Base-by-base conservation (phyloP, 176 grass and related monocot genomes). In the Canna indica region DNA sequence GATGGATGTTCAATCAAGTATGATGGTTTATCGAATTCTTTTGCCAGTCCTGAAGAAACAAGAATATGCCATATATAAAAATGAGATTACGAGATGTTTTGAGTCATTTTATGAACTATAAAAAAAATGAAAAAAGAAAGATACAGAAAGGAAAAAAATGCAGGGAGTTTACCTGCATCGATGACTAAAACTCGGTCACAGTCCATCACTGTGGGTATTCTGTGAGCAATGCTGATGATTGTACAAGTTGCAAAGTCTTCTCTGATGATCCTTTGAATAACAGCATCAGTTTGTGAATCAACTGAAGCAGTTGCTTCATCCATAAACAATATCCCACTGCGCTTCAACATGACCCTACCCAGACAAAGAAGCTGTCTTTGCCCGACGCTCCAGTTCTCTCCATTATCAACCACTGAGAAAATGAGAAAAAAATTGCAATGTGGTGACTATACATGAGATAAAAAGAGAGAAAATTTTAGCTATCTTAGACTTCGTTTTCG, bases 181-280 rank as follows among this genome's bases (percentile, higher is more conserved):
- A 99, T 53, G 18, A 99, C 94, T 25, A 99, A 80, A 72, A 99
- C 94, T 44, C 86, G 60, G 64, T 99, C 73, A 3, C 94, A 99
- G 25, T 99, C 94, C 94, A 99, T 99, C 65, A 99, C 94, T 5
- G 94, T 99, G 15, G 94, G 94, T 85, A 99, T 99, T 71, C 94
- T 99, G 76, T 99, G 94, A 8, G 94, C 94, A 73, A 99, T 99
- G 77, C 94, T 99, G 80, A 99, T 99, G 73, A 99, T 99, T 39
- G 94, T 99, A 36, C 94, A 93, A 24, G 83, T 69, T 0, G 84
- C 63, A 26, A 99, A 99, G 68, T 99, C 94, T 80, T 93, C 94
- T 62, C 94, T 70, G 63, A 99, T 99, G 30, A 99, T 99, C 72
- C 52, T 85, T 73, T 99, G 94, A 78, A 99, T 99, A 71, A 93